Base-by-base conservation (phyloP, 495 filamentous ascomycete genomes). In the Aspergillus diversus region DNA sequence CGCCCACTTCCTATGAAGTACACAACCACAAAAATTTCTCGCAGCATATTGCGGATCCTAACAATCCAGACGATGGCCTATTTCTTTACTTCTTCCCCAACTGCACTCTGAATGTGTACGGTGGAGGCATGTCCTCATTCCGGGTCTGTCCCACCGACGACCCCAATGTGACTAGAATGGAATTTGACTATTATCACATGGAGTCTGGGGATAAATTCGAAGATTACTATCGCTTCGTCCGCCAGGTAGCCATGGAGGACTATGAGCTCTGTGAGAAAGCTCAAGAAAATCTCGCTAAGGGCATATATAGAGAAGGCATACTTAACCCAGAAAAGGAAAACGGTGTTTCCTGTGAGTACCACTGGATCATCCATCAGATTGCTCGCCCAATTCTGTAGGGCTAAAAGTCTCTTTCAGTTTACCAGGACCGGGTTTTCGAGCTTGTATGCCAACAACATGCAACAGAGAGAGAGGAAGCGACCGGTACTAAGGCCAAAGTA, bases 21-120 rank as follows among this genome's bases (percentile, higher is more conserved):
- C 78, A 78, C 55, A 86, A 86, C 68, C 81, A 82, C 61, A 70
- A 74, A 35, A 87, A 86, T 65, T 86, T 86, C 70, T 84, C 79
- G 4, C 82, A 84, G 66, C 85, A 87, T 59, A 77, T 86, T 39
- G 80, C 83, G 5, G 83, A 87, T 48, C 84, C 85, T 1, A 77
- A 77, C 33, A 84, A 85, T 61, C 75, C 80, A 1, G 75, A 83
- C 31, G 83, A 85, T 56, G 83, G 81, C 0, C 67, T 85, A 0
- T 87, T 87, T 63, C 72, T 87, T 5, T 87, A 86, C 62, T 86
- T 87, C 78, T 86, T 87, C 66, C 85, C 84, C 4, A 86, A 82
- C 57, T 87, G 83, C 59, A 87, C 84, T 0, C 64, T 87, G 57
- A 85, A 86, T 60, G 84, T 87, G 6, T 87, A 87, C 56, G 85